Base-by-base conservation (phyloP, 495 filamentous ascomycete genomes). In the Viridothelium virens region DNA sequence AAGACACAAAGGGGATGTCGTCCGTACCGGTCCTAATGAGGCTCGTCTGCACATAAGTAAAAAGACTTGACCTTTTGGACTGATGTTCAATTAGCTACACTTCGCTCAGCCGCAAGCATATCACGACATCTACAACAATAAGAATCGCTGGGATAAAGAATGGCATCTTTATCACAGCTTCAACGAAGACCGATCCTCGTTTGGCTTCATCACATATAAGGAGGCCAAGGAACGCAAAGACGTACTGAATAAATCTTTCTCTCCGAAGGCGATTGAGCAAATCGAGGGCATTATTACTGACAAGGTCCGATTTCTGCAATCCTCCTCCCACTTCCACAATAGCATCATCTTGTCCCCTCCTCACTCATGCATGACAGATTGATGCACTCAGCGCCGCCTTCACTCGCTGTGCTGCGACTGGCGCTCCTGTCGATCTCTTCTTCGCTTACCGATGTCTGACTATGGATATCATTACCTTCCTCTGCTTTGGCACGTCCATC, bases 101-200 rank as follows among this genome's bases (percentile, higher is more conserved):
- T 81, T 81, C 66, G 64, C 68, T 1, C 68, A 72, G 3, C 79
- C 79, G 7, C 65, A 73, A 4, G 76, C 71, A 16, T 80, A 80
- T 63, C 66, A 73, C 25, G 74, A 74, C 18, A 78, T 81, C 12
- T 80, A 79, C 67, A 75, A 73, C 64, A 36, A 65, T 7, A 67
- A 66, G 10, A 68, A 69, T 11, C 73, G 76, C 16, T 75, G 79
- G 69, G 65, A 74, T 63, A 81, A 81, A 66, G 76, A 80, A 12
- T 61, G 62, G 10, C 34, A 16, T 2, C 63, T 78, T 12, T 80
- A 79, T 59, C 59, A 66, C 14, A 63, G 68, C 47, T 80, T 81
- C 70, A 68, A 70, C 59, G 65, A 71, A 39, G 56, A 76, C 34
- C 67, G 74, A 7, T 79, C 79, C 5, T 75, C 72, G 14, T 79